A percentile compares a stretch with the other conserved stretches of the same genome.
Conservation (phyloP, 2,329 filamentous ascomycete species). For the Pochonia chlamydosporia region DNA sequence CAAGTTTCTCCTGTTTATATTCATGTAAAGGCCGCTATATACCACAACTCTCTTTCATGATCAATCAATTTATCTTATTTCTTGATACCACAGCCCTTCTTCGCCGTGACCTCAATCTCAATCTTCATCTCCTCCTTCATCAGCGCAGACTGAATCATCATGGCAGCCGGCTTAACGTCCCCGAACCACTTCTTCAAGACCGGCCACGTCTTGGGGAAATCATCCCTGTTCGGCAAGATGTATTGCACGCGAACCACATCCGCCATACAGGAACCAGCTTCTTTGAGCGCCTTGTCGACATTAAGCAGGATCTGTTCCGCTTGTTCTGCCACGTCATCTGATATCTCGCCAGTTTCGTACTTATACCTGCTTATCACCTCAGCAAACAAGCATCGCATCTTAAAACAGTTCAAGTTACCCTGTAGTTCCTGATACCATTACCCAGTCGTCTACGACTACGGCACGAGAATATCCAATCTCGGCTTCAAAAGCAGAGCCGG, state of each 20-base stretch:
- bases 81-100: conserved; percentile 17
- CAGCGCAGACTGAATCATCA: conserved; percentile 44
- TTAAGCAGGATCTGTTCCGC: conserved; percentile 44
- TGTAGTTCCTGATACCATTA: conserved; percentile 50
- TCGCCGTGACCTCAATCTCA: conserved; percentile 38
- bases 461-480: conserved; percentile 51
- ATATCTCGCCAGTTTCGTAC: conserved; percentile 41
- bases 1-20: background rate
- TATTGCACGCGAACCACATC: conserved; percentile 49
- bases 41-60: background rate
- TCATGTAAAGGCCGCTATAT: background rate
- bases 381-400: background rate
- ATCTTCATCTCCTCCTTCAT: conserved; percentile 45
- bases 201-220: conserved; percentile 44
- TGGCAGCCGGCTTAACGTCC: conserved; percentile 44
- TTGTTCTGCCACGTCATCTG: conserved; percentile 38
- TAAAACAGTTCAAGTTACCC: conserved; percentile 36
- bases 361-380: conserved; percentile 37
- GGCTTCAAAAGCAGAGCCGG: conserved; percentile 45
- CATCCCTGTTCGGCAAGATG: conserved; percentile 40
- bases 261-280: conserved; percentile 34
- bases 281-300: conserved; percentile 37
- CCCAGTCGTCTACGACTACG: conserved; percentile 43
- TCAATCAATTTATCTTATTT: background rate
- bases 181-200: conserved; percentile 45